These are phyloP conservation scores for Kokia cookei DNA, from an alignment of 441 rosid species.

Conservation along the genomic window DNA sequence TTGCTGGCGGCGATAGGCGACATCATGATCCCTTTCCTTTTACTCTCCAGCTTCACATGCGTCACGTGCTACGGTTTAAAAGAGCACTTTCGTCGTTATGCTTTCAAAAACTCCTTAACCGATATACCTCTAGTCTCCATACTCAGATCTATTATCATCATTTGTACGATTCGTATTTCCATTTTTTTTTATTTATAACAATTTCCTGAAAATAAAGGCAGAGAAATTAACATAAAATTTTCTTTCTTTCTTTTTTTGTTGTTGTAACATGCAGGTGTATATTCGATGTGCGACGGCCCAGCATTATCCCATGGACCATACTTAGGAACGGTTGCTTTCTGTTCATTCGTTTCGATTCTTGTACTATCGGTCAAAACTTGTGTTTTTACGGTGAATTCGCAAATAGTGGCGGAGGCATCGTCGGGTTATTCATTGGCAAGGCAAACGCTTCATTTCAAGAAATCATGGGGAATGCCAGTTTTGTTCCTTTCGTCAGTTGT, in stretches of 20 bases:
- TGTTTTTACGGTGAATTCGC: constrained; percentile 65
- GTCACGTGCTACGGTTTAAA: constrained; percentile 52
- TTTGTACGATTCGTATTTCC: constrained; percentile 29
- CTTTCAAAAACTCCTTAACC: constrained; percentile 66
- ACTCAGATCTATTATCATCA: constrained; percentile 69
- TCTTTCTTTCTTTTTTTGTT: not conserved
- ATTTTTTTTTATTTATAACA: not conserved
- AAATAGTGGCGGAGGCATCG: constrained; percentile 59
- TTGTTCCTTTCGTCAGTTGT: constrained; percentile 87
- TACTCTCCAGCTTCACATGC: constrained; percentile 70
- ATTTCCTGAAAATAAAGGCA: not conserved
- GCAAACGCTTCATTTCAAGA: constrained; percentile 76
- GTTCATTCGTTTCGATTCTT: constrained; percentile 62
- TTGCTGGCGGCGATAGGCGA: constrained; percentile 73
- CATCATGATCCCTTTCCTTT: constrained; percentile 47
- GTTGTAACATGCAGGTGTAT: constrained; percentile 54
- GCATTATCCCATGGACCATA: constrained; percentile 75
- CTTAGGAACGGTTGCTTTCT: constrained; percentile 70
- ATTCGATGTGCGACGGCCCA: constrained; percentile 61
- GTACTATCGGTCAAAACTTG: constrained; percentile 71
- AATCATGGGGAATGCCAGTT: constrained; percentile 98
- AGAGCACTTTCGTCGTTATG: constrained; percentile 53
- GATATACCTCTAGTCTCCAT: constrained; percentile 78
- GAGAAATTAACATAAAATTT: not conserved
- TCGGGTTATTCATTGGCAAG: constrained; percentile 46